Evolutionary conservation across 768 basidiomycete genomes (phyloP).

Genomic region (Agaricus blazei): DNA sequence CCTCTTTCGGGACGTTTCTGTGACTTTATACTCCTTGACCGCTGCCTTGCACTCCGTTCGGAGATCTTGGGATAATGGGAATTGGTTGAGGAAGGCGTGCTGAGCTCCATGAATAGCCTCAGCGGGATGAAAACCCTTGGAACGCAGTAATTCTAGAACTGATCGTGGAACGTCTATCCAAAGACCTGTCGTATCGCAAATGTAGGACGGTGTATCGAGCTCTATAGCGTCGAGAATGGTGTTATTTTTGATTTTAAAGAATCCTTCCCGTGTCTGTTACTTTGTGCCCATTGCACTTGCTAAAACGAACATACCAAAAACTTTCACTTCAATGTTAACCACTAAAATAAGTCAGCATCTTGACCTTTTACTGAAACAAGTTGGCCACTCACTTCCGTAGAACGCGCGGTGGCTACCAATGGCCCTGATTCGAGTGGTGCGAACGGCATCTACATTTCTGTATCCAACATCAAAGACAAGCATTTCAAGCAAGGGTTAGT

Average conservation of each 20-base stretch:
- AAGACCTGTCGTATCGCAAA: conserved; percentile 64
- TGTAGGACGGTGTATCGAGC: conserved; percentile 73
- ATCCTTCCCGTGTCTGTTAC: conserved; percentile 39
- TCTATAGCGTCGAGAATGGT: conserved; percentile 73
- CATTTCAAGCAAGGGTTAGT: neutral
- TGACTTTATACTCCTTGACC: conserved; percentile 64
- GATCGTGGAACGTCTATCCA: conserved; percentile 73
- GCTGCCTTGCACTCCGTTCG: conserved; percentile 80
- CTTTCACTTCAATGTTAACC: conserved; percentile 58
- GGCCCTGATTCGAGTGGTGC: conserved; percentile 69
- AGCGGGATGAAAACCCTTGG: conserved; percentile 58
- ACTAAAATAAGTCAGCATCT: conserved; percentile 29
- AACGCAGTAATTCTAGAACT: conserved; percentile 46
- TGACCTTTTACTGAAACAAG: neutral
- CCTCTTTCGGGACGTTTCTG: conserved; percentile 53
- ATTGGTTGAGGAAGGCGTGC: conserved; percentile 79
- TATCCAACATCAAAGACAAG: neutral
- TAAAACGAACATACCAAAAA: conserved; percentile 55
- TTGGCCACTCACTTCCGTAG: conserved; percentile 60
- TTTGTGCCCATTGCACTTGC: neutral
- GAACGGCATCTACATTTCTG: conserved; percentile 73
- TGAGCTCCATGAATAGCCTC: conserved; percentile 83
- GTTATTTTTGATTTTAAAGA: conserved; percentile 70
- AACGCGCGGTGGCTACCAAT: conserved; percentile 55
- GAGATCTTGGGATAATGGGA: conserved; percentile 62